Base-by-base conservation (phyloP, 2,329 filamentous ascomycete species). In the Aspergillus novoparasiticus region DNA sequence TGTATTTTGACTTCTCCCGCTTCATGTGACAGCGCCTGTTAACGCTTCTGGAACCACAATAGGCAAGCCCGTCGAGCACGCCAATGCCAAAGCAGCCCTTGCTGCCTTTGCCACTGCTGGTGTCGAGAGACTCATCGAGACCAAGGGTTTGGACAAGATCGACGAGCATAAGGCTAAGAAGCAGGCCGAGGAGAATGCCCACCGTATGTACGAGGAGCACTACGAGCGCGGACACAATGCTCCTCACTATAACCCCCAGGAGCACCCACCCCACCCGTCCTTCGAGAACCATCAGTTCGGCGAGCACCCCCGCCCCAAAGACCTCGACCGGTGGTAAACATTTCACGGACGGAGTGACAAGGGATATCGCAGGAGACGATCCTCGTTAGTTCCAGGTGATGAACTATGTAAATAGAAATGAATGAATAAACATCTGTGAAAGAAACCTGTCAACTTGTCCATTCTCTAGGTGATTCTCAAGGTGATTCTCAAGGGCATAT, bases 111-210 rank as follows among this genome's bases (percentile, higher is more conserved):
- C 89, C 32, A 90, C 87, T 55, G 90, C 86, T 65, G 90, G 93
- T 80, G 85, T 92, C 72, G 91, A 94, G 82, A 90, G 89, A 80
- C 84, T 94, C 36, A 84, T 86, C 71, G 91, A 90, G 83, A 88
- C 86, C 70, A 89, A 89, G 83, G 88, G 88, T n/a, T 76, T 87
- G 67, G 84, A 89, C 76, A 82, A 81, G 64, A 70, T 85, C 64
- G 86, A 90, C 78, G 77, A 79, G 65, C 82, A 88, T 76, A 41
- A 41, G 2, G 39, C 39, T 19, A 41, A 41, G 39, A 41, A 41
- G 39, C 39, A 41, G 62, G 87, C 87, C 59, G 82, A 84, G 77
- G 69, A 85, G 77, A 84, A 87, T 72, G 86, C 83, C 48, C 79
- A 87, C 76, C 69, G 83, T 46, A 79, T 90, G 74, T 90, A 90